Base-by-base conservation (phyloP, 169 alveolate genomes). In the Eimeria necatrix region DNA sequence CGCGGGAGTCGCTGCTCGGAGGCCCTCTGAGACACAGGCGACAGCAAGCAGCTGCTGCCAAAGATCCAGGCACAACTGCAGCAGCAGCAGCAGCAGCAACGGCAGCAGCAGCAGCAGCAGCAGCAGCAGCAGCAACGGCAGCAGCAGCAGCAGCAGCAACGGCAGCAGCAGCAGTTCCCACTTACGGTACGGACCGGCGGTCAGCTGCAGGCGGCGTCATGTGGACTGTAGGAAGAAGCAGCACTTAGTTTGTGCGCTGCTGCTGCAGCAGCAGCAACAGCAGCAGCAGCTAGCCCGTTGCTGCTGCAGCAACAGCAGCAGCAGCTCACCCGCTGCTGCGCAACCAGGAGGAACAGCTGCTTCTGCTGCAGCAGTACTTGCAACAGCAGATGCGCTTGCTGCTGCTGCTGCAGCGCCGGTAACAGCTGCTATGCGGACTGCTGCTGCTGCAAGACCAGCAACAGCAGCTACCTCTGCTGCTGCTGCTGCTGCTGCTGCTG, bases 21-120 rank as follows among this genome's bases (percentile, higher is more conserved):
- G 85, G 85, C 32, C 85, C 85, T 53, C 85, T 74, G 59, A 8
- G 24, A 7, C 26, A 53, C 60, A 74, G n/a, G 32, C 59, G 26
- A 2, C 22, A 10, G 32, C 85, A 74, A 26, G 32, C 32, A 74
- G 4, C 10, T 16, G 5, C 26, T 4, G 56, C 26, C 16, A 71
- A 4, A 71, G 81, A 4, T n/a, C 4, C n/a, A n/a, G 12, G n/a
- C n/a, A 2, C 78, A 5, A 14, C 73, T 18, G 73, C 73, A 61
- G 73, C 73, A 61, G 73, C 7, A 61, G 7, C 24, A 14, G 46
- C 78, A 8, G 85, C 85, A 32, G 85, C 56, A 32, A n/a, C 85
- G 32, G 85, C 52, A 74, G 59, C 85, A 74, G 59, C n/a, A 74
- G 85, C 85, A 46, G 85, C 85, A 74, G 59, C 85, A 74, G 48